A percentile compares a stretch with the other conserved stretches of the same genome.
phyloP scores from a whole-genome alignment of 495 filamentous ascomycete species.

The Barbatosphaeria neglecta region DNA sequence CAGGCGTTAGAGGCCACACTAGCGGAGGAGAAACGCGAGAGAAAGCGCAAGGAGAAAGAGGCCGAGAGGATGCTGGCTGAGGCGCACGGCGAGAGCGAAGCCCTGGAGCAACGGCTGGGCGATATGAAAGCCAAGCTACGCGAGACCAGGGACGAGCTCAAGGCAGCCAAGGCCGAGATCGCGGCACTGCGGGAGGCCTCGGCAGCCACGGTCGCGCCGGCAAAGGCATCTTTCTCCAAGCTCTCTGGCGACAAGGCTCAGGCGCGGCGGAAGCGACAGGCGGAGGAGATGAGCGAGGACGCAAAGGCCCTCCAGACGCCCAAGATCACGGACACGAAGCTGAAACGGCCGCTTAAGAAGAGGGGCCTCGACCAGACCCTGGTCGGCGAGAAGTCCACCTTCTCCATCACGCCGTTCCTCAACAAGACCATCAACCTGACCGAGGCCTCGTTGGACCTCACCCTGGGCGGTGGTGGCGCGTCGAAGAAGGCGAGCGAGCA shows the following conservation, averaged over 20 bases:
- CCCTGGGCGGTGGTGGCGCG: neutral
- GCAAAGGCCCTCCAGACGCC: slow-evolving; percentile 26
- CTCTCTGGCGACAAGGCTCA: slow-evolving; percentile 17
- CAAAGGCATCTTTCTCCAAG: slow-evolving; percentile 20
- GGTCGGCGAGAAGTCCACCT: slow-evolving; percentile 74
- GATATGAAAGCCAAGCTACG: slow-evolving; percentile 54
- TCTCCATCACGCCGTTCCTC: slow-evolving; percentile 86
- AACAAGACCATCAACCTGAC: slow-evolving; percentile 56
- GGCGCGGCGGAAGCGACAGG: slow-evolving; percentile 18
- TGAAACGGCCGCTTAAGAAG: slow-evolving; percentile 34
- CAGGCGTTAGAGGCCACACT: slow-evolving; percentile 27
- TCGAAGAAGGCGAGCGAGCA: slow-evolving; percentile 1
- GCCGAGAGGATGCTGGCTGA: slow-evolving; percentile 27
- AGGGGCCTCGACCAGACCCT: slow-evolving; percentile 40
- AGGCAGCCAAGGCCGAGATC: slow-evolving; percentile 34
- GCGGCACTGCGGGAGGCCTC: slow-evolving; percentile 1
- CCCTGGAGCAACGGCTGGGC: slow-evolving; percentile 56
- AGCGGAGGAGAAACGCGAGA: slow-evolving; percentile 29
- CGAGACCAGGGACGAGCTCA: slow-evolving; percentile 58
- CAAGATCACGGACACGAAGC: slow-evolving; percentile 16
- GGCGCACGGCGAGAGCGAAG: slow-evolving; percentile 42
- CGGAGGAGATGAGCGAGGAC: slow-evolving; percentile 18
- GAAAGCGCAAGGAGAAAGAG: slow-evolving; percentile 23
- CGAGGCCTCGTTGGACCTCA: slow-evolving; percentile 7
- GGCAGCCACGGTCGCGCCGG: slow-evolving; percentile 21